Evolutionary conservation across 1,284 basidiomycete genomes (phyloP).

Genomic region (Trichosporon coremiiforme): DNA sequence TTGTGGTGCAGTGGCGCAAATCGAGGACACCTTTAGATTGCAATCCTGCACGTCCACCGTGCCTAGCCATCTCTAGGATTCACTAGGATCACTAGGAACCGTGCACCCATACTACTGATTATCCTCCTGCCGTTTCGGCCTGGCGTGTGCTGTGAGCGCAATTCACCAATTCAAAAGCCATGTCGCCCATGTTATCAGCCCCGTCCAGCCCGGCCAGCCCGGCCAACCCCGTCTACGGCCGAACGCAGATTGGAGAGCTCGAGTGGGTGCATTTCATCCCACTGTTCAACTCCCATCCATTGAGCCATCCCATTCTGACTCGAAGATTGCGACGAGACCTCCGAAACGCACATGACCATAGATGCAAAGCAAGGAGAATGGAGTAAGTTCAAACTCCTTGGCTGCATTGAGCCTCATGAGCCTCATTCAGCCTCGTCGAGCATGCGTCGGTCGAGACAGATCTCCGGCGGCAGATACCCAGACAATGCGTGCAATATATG

Average conservation of each 20-base stretch:
- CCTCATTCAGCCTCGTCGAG: background rate
- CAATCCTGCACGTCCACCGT: constrained; percentile 8
- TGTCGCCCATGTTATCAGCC: background rate
- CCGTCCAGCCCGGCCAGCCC: background rate
- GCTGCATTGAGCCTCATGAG: background rate
- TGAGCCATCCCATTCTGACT: background rate
- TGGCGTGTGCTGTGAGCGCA: background rate
- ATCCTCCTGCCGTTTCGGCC: background rate
- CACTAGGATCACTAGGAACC: background rate
- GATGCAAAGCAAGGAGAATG: background rate
- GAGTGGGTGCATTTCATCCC: constrained; percentile 5
- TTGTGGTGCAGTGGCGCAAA: background rate
- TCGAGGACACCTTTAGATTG: background rate
- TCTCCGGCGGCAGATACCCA: background rate
- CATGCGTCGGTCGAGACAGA: constrained; percentile 18
- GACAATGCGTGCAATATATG: background rate
- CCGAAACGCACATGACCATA: background rate
- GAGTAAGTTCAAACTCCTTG: background rate
- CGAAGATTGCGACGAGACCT: background rate
- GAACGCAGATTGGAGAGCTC: background rate
- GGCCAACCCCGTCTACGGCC: too few relatives aligned
- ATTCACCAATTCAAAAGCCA: background rate
- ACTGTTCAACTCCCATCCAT: background rate
- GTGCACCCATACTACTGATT: constrained; percentile 7
- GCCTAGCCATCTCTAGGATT: background rate